A percentile compares a stretch with the other conserved stretches of the same genome.
Evolutionary conservation across 805 yeast species (phyloP).

Genomic region (Barnettozyma siamensis): DNA sequence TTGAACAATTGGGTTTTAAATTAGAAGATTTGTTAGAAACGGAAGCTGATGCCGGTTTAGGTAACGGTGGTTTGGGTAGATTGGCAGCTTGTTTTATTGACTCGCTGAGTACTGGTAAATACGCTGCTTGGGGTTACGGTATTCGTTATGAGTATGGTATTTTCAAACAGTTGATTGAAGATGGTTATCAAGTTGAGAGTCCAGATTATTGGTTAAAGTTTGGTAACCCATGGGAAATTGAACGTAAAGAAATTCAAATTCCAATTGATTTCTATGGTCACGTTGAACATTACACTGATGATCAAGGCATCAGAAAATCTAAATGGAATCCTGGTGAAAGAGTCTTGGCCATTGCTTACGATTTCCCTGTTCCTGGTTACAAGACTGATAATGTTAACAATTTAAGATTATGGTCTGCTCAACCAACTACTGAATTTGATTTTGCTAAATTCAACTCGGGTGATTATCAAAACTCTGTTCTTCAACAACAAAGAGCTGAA

Average conservation of each 20-base stretch:
- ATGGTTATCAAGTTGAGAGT: constrained; percentile 90
- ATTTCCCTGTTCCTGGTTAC: constrained; percentile 90
- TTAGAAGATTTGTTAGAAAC: constrained; percentile 78
- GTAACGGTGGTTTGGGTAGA: constrained; percentile 94
- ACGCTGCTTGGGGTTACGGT: constrained; percentile 97
- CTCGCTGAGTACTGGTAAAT: constrained; percentile 77
- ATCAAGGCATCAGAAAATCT: constrained; percentile 47
- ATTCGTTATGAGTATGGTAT: constrained; percentile 91
- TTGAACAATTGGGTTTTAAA: constrained; percentile 76
- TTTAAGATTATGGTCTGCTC: constrained; percentile 83
- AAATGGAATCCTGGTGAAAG: constrained; percentile 90
- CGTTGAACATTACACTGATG: constrained; percentile 38
- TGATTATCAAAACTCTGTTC: constrained; percentile 80
- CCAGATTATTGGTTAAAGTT: constrained; percentile 93
- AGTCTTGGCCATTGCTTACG: constrained; percentile 84
- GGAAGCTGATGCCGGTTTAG: constrained; percentile 92
- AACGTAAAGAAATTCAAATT: constrained; percentile 77
- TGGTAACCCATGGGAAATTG: constrained; percentile 92
- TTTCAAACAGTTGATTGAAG: constrained; percentile 80
- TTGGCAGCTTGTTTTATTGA: constrained; percentile 93
- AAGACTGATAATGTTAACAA: constrained; percentile 80
- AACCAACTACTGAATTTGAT: constrained; percentile 88
- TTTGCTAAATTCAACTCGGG: constrained; percentile 88
- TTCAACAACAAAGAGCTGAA: constrained; percentile 82
- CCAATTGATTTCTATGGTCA: constrained; percentile 89